Evolutionary conservation across 441 rosid species (phyloP).

Genomic region (Erodium moschatum): DNA sequence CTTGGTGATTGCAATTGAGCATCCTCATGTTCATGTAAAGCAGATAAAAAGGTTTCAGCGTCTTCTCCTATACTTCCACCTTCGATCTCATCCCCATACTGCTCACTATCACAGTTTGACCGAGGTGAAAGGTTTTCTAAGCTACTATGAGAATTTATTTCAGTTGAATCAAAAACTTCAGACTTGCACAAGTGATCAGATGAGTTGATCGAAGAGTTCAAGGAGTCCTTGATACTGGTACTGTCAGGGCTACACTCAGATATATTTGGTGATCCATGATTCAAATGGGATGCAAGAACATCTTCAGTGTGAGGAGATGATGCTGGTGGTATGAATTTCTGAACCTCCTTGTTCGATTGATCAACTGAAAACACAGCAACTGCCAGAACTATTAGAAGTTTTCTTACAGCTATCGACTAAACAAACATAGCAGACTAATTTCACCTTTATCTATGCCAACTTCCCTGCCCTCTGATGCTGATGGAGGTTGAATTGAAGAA

Average conservation of each 20-base stretch:
- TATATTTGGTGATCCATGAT: constrained; percentile 22
- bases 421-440: constrained; percentile 13
- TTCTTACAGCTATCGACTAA: constrained; percentile 20
- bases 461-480: constrained; percentile 19
- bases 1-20: constrained; percentile 17
- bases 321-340: constrained; percentile 15
- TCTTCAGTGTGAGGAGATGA: constrained; percentile 16
- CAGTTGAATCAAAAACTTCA: constrained; percentile 20
- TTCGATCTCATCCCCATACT: constrained; percentile 20
- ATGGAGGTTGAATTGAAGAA: too few species aligned
- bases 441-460: constrained; percentile 21
- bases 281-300: constrained; percentile 20
- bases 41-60: constrained; percentile 37
- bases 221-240: constrained; percentile 8
- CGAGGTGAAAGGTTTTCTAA: constrained; percentile 19
- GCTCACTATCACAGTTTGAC: constrained; percentile 22
- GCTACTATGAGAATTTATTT: constrained; percentile 23
- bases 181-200: constrained; percentile 14
- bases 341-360: constrained; percentile 21
- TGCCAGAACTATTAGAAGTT: constrained; percentile 17
- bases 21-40: constrained; percentile 34
- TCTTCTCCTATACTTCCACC: constrained; percentile 39
- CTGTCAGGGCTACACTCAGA: constrained; percentile 6
- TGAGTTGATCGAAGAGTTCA: constrained; percentile 17
- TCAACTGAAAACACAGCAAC: constrained; percentile 20